Evolutionary conservation across 1,284 basidiomycete genomes (phyloP), one percentile per base, ranked within the genome.

Genomic region (Paramarasmius palmivorus): DNA sequence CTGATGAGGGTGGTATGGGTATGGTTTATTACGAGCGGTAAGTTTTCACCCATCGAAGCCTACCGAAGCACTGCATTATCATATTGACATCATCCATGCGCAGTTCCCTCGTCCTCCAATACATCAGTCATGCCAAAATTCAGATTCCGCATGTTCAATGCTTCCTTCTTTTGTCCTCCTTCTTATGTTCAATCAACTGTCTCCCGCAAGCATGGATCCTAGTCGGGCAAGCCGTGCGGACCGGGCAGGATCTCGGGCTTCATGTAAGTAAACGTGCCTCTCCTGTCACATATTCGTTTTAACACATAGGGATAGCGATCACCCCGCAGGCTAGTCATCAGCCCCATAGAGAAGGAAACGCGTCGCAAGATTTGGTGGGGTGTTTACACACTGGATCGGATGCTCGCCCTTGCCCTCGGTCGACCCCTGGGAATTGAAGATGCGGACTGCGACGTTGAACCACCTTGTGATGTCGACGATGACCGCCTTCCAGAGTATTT

Each of bases 311-410:
- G 57, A 54, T 49, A 93, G 92, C 88, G 93, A 57, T 91, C 90
- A 2, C 88, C 91, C 7, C 82, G 87, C 49, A 82, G 90, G 41
- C 78, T 93, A 53, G 68, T 77, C 14, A 75, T 93, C 39, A 73
- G 82, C 23, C 76, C 87, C 37, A 81, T 90, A 40, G 90, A 94
- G 67, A 93, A 93, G 71, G 92, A 95, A 71, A 91, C 91, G 0
- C 84, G 92, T 32, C 77, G 88, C 50, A 91, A 93, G 69, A 87
- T 93, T 45, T 95, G 93, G 91, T 94, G 92, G 91, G 86, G 89
- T 35, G 88, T 93, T 23, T 95, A 95, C 64, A 86, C 86, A 15
- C 75, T 95, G 25, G 93, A 95, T 68, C 86, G 92, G 51, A 92
- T 94, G 88, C 84, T 95, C 25, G 93, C 93, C 19, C 81, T 94